Conservation (phyloP, 768 basidiomycete genomes). For the Ephemerocybe angulata region DNA sequence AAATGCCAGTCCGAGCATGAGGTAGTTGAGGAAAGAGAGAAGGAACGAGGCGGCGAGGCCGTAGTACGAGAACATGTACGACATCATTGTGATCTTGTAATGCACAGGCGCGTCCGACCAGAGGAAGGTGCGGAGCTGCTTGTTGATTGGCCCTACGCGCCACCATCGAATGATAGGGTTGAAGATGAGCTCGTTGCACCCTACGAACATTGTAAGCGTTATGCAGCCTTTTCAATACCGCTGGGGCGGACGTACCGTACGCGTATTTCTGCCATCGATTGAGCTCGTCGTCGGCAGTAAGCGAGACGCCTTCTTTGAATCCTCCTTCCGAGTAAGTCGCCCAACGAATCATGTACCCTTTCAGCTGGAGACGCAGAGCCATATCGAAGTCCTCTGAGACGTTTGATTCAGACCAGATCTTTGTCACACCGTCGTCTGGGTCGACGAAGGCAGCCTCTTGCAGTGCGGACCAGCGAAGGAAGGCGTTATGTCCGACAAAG, state of each 20-base stretch:
- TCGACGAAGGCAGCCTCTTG: conserved; percentile 83
- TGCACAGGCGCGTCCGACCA: conserved; percentile 78
- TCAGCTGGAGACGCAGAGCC: conserved; percentile 59
- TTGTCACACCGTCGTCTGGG: conserved; percentile 55
- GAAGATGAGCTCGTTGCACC: conserved; percentile 79
- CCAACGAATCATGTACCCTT: conserved; percentile 79
- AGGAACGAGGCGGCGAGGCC: conserved; percentile 62
- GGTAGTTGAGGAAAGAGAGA: conserved; percentile 67
- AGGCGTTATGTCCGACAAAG: conserved; percentile 87
- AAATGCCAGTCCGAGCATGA: conserved; percentile 59
- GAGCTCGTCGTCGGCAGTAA: conserved; percentile 87
- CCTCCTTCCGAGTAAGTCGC: conserved; percentile 81
- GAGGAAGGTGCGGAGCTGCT: conserved; percentile 70
- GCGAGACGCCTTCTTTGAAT: conserved; percentile 89
- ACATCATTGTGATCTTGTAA: conserved; percentile 79
- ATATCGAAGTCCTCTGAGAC: conserved; percentile 85
- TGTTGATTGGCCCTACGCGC: conserved; percentile 76
- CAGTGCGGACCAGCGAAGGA: conserved; percentile 84
- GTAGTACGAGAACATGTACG: conserved; percentile 64
- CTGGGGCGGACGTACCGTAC: conserved; percentile 45
- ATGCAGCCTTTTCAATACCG: neutral
- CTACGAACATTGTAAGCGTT: conserved; percentile 25
- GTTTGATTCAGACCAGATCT: conserved; percentile 81
- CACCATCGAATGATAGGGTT: conserved; percentile 80
- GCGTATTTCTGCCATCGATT: conserved; percentile 92